A percentile compares a stretch with the other conserved stretches of the same genome.
These are phyloP conservation scores for Emmonsiellopsis sp. DNA, from an alignment of 2,329 filamentous ascomycete species.

Conservation along the genomic window DNA sequence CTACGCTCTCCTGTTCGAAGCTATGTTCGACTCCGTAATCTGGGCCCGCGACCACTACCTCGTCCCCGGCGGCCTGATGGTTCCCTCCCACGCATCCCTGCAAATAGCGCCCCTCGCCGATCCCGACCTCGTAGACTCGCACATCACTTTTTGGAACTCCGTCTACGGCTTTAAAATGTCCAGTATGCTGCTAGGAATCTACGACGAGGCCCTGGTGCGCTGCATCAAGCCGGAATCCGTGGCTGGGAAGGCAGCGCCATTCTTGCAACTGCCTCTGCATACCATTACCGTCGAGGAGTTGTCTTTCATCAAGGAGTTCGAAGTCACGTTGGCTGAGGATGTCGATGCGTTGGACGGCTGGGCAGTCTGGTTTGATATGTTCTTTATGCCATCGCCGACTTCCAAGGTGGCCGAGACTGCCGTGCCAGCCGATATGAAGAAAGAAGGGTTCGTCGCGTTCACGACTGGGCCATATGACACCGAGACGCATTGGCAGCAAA, in stretches of 20 bases:
- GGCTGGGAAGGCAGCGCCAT: constrained; percentile 49
- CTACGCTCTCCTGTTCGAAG: constrained; percentile 85
- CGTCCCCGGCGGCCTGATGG: constrained; percentile 67
- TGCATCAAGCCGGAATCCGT: constrained; percentile 46
- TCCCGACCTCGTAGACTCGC: constrained; percentile 65
- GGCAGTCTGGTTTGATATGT: constrained; percentile 88
- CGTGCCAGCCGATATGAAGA: constrained; percentile 51
- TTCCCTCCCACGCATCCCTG: constrained; percentile 76
- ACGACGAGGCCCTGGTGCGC: constrained; percentile 72
- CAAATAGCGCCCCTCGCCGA: constrained; percentile 75
- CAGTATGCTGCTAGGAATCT: constrained; percentile 74
- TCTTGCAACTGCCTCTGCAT: constrained; percentile 70
- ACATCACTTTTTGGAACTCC: constrained; percentile 77
- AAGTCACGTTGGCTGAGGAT: constrained; percentile 51
- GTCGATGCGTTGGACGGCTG: constrained; percentile 73
- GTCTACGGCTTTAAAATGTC: constrained; percentile 95
- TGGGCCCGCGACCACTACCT: constrained; percentile 84
- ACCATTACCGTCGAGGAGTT: constrained; percentile 63
- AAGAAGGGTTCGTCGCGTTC: constrained; percentile 62
- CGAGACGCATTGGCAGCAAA: constrained; percentile 87
- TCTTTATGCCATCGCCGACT: constrained; percentile 62
- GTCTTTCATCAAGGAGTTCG: constrained; percentile 62
- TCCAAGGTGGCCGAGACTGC: constrained; percentile 45
- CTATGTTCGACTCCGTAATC: constrained; percentile 89
- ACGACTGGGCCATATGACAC: constrained; percentile 72